These are phyloP conservation scores for Clohesyomyces aquaticus DNA, from an alignment of 495 filamentous ascomycete genomes.

Conservation along the genomic window DNA sequence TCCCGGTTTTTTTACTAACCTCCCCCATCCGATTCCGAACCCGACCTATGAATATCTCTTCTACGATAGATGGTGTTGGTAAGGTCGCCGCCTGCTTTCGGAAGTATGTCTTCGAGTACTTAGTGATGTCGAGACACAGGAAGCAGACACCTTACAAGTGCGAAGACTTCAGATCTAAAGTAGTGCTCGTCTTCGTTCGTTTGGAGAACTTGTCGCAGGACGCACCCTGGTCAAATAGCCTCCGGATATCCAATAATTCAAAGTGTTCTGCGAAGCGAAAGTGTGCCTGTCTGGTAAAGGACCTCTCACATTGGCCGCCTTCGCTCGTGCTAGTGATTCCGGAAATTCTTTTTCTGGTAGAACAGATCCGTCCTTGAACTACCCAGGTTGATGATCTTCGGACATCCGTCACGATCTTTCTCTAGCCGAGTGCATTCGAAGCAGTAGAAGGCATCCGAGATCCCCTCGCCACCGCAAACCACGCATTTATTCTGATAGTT, in stretches of 20 bases:
- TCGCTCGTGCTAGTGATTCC: slow-evolving; percentile 60
- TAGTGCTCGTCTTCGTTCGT: background rate
- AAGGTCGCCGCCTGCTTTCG: too few relatives aligned
- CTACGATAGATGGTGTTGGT: too few relatives aligned
- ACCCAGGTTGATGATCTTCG: slow-evolving; percentile 98
- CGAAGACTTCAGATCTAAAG: background rate
- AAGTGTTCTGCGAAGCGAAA: too few relatives aligned
- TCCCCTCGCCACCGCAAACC: slow-evolving; percentile 97
- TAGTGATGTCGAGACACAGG: background rate
- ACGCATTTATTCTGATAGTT: slow-evolving; percentile 99
- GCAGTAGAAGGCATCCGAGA: slow-evolving; percentile 99
- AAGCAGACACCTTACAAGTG: background rate
- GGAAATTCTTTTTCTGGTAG: slow-evolving; percentile 78
- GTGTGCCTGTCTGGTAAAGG: too few relatives aligned
- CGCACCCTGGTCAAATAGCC: background rate
- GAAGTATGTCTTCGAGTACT: background rate
- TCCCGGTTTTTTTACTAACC: too few relatives aligned
- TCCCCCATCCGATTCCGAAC: too few relatives aligned
- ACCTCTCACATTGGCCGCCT: background rate
- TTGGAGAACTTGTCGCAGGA: too few relatives aligned
- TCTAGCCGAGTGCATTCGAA: slow-evolving; percentile 97
- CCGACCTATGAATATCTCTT: too few relatives aligned
- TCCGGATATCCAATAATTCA: background rate
- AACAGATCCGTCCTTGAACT: slow-evolving; percentile 94
- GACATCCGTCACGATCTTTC: slow-evolving; percentile 96